Conservation (phyloP, 441 rosid species). For the Gossypium davidsonii region DNA sequence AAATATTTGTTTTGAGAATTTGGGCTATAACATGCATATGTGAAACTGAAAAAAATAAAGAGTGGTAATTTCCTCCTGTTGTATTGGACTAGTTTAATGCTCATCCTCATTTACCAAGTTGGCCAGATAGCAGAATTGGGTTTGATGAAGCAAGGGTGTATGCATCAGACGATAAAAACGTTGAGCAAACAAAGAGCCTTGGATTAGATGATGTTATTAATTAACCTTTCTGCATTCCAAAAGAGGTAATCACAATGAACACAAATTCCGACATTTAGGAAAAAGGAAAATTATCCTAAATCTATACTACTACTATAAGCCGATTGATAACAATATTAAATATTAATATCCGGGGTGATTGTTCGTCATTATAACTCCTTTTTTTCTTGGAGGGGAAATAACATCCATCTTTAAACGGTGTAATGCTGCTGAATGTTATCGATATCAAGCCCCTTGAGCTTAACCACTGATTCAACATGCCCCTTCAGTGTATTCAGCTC, state of each 20-base stretch:
- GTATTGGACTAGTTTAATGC: no score
- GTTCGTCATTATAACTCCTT: constrained; percentile 19
- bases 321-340: background rate
- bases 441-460: constrained; percentile 75
- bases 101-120: no score
- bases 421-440: constrained; percentile 77
- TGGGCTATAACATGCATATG: no score
- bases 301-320: background rate
- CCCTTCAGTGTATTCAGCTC: constrained; percentile 67
- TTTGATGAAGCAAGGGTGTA: no score
- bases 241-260: background rate
- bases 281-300: background rate
- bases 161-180: no score
- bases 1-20: no score
- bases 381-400: background rate
- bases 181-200: background rate
- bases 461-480: constrained; percentile 74
- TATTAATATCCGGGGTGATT: background rate
- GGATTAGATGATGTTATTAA: background rate
- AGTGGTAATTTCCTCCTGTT: no score
- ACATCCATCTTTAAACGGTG: constrained; percentile 39
- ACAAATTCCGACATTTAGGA: background rate
- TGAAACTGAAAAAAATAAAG: no score
- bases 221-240: background rate
- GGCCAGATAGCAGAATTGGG: no score